A percentile compares a stretch with the other conserved stretches of the same genome.
These are phyloP conservation scores for Rhodotorula glutinis DNA, from an alignment of 1,284 basidiomycete genomes.

Conservation along the genomic window DNA sequence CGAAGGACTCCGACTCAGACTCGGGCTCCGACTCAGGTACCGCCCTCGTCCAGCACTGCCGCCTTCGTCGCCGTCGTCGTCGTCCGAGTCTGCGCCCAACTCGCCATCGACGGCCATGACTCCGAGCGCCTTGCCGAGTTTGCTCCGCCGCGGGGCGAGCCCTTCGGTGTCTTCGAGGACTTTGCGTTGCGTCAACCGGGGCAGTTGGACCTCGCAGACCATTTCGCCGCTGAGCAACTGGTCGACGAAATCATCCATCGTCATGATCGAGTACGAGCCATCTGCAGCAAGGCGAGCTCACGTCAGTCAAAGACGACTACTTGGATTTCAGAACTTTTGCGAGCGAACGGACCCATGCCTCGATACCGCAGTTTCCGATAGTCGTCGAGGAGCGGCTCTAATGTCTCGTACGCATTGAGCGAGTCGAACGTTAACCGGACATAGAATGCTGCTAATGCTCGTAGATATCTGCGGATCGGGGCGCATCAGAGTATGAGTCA, in stretches of 20 bases:
- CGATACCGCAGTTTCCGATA: slow-evolving; percentile 83
- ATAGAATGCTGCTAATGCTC: slow-evolving; percentile 90
- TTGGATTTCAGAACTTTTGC: no score
- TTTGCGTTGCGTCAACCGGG: slow-evolving; percentile 77
- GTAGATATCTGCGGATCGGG: slow-evolving; percentile 67
- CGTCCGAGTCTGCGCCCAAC: slow-evolving; percentile 1
- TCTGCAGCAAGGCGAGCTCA: slow-evolving; percentile 19
- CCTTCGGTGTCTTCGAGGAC: slow-evolving; percentile 90
- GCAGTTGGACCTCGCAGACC: slow-evolving; percentile 94
- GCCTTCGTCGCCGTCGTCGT: slow-evolving; percentile 23
- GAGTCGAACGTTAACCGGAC: slow-evolving; percentile 89
- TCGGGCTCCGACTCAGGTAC: slow-evolving; percentile 33
- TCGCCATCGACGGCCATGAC: slow-evolving; percentile 27
- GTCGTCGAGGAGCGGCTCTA: slow-evolving; percentile 92
- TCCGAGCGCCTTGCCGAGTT: slow-evolving; percentile 73
- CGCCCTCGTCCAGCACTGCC: slow-evolving; percentile 22
- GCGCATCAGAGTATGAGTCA: neutral
- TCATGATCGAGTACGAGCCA: slow-evolving; percentile 64
- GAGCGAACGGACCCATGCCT: slow-evolving; percentile 69
- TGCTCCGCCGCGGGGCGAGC: slow-evolving; percentile 73
- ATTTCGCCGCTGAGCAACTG: slow-evolving; percentile 80
- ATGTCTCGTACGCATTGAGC: slow-evolving; percentile 82
- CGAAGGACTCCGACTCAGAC: slow-evolving; percentile 19
- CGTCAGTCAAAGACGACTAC: no score
- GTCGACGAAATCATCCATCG: slow-evolving; percentile 91